phyloP scores from a whole-genome alignment of 352 stramenopile species.

The Globisporangium megalacanthum region DNA sequence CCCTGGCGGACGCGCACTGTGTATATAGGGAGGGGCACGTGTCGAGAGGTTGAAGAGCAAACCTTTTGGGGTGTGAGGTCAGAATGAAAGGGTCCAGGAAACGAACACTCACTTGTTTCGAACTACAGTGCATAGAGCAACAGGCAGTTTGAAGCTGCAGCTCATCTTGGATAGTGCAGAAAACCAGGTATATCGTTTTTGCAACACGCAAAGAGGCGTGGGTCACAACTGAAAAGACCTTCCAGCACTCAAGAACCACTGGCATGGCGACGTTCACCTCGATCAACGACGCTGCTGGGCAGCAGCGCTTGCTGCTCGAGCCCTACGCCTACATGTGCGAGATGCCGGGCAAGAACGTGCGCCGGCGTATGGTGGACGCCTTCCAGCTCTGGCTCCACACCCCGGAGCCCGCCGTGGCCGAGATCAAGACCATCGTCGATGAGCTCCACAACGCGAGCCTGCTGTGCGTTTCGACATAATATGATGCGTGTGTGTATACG shows the following conservation, averaged over 20 bases:
- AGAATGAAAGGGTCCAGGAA: no score
- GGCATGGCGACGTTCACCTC: constrained; percentile 13
- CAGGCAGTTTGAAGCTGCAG: no score
- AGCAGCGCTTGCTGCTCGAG: constrained; percentile 70
- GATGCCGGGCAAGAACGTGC: constrained; percentile 88
- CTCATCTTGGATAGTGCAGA: no score
- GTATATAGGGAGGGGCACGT: no score
- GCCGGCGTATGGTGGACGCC: constrained; percentile 81
- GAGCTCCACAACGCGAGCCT: constrained; percentile 96
- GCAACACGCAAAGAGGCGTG: not conserved
- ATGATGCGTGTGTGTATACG: not conserved
- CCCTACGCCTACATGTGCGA: constrained; percentile 85
- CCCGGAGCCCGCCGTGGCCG: constrained; percentile 46
- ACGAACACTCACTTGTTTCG: no score
- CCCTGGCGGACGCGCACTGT: no score
- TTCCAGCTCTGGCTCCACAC: constrained; percentile 84
- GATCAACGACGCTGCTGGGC: constrained; percentile 15
- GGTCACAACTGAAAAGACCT: not conserved
- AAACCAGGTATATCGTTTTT: no score
- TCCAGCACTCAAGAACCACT: not conserved
- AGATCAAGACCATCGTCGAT: constrained; percentile 93
- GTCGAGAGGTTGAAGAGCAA: no score
- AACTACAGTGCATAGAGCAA: no score
- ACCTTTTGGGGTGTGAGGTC: no score
- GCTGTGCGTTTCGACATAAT: constrained; percentile 58